Evolutionary conservation across 2,329 filamentous ascomycete species (phyloP).

Genomic region (Calonectria leucothoes): DNA sequence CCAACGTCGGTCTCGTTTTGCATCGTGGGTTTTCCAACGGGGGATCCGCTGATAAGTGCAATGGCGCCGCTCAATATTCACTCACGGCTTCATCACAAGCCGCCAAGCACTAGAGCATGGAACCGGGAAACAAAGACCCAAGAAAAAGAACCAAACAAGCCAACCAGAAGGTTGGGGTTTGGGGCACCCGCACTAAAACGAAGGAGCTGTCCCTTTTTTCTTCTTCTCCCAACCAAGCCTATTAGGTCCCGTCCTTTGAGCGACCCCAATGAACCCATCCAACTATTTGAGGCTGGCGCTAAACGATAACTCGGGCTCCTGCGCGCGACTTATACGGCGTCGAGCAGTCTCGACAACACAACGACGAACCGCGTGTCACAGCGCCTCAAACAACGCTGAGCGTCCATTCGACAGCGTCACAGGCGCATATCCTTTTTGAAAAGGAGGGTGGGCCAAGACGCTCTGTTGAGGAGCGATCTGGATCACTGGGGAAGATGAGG

Average conservation of each 20-base stretch:
- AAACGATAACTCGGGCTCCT: background rate
- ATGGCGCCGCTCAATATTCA: background rate
- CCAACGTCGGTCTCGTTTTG: slow-evolving; percentile 10
- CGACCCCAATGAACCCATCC: background rate
- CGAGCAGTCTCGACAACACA: slow-evolving; percentile 1
- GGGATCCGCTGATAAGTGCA: background rate
- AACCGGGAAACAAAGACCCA: background rate
- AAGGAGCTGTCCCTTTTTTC: background rate
- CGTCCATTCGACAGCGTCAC: background rate
- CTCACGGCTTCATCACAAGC: background rate
- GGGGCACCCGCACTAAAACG: background rate
- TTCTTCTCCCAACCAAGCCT: background rate
- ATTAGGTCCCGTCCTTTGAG: background rate
- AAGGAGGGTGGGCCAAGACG: background rate
- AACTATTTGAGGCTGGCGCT: background rate
- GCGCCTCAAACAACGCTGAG: background rate
- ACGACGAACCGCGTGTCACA: background rate
- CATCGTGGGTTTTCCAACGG: slow-evolving; percentile 7
- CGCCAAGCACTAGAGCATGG: background rate
- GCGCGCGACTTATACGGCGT: background rate
- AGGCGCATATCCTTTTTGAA: background rate
- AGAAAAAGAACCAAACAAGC: background rate
- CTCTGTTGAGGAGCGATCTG: background rate
- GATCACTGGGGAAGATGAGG: slow-evolving; percentile 24
- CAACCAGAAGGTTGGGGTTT: background rate